phyloP scores from a whole-genome alignment of 345 rosid genomes.

The Dovyalis caffra region DNA sequence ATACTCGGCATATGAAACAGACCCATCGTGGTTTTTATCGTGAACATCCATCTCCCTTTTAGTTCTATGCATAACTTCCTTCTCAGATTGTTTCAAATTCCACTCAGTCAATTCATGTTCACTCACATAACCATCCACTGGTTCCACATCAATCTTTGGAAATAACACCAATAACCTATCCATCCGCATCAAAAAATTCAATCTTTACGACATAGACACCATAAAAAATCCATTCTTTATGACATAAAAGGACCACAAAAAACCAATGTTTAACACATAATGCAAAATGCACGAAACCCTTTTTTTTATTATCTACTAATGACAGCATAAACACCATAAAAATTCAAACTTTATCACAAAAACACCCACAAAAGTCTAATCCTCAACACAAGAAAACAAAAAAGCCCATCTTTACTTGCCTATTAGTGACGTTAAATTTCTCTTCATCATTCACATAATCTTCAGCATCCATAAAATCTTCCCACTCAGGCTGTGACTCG shows the following conservation, averaged over 20 bases:
- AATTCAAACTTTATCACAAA: not conserved
- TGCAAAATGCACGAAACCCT: not conserved
- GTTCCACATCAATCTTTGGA: conserved; percentile 87
- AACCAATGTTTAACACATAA: not conserved
- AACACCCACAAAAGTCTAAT: not conserved
- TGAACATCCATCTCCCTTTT: conserved; percentile 88
- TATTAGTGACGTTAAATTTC: conserved; percentile 79
- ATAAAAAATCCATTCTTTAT: too few relatives aligned
- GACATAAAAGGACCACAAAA: not conserved
- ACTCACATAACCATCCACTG: conserved; percentile 68
- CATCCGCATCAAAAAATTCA: conserved; percentile 10
- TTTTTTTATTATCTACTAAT: not conserved
- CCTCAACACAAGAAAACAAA: not conserved
- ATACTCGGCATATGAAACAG: conserved; percentile 72
- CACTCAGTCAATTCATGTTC: conserved; percentile 84
- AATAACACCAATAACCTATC: conserved; percentile 67
- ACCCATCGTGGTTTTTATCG: conserved; percentile 84
- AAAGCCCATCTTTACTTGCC: conserved; percentile 26
- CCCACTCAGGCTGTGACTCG: conserved; percentile 93
- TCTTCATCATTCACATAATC: conserved; percentile 87
- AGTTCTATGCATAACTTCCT: conserved; percentile 75
- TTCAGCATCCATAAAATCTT: conserved; percentile 86
- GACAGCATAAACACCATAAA: not conserved
- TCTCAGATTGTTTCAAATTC: conserved; percentile 68
- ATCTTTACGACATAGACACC: not conserved